phyloP scores from a whole-genome alignment of 352 stramenopile species.

The Halophytophthora batemanensis region DNA sequence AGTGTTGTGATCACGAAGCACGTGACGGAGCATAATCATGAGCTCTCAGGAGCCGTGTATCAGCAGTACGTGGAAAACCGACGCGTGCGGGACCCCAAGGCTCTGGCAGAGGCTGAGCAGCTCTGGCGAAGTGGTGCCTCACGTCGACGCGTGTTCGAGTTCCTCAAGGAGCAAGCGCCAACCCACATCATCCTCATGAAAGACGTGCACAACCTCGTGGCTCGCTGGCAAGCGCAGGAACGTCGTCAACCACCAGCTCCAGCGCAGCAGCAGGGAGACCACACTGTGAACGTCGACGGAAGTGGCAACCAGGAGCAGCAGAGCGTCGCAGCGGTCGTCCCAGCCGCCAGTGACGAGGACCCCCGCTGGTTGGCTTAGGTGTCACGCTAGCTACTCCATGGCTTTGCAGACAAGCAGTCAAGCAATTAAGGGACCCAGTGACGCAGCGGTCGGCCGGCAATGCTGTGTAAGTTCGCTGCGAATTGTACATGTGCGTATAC shows the following conservation, averaged over 20 bases:
- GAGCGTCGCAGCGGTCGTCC: constrained; percentile 2
- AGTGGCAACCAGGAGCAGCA: constrained; percentile 6
- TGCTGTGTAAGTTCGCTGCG: too few species aligned
- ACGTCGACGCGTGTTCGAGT: constrained; percentile 69
- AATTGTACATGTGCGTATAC: too few species aligned
- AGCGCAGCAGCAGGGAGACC: neutral
- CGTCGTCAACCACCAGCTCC: constrained; percentile 8
- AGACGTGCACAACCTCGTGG: constrained; percentile 77
- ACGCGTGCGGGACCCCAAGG: constrained; percentile 52
- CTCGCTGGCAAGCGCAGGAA: constrained; percentile 58
- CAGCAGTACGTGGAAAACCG: constrained; percentile 70
- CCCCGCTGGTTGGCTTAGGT: constrained; percentile 3
- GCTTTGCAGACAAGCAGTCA: too few species aligned
- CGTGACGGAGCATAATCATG: constrained; percentile 68
- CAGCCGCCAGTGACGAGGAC: constrained; percentile 14
- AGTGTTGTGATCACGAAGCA: constrained; percentile 74
- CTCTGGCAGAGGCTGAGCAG: constrained; percentile 53
- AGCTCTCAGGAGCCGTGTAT: constrained; percentile 51
- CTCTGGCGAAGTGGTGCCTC: constrained; percentile 57
- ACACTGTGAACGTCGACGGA: constrained; percentile 2
- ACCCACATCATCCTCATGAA: constrained; percentile 70
- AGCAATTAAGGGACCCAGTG: too few species aligned
- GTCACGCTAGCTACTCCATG: too few species aligned
- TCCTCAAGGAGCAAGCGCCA: constrained; percentile 58
- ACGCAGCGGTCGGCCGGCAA: too few species aligned